These are phyloP conservation scores for Sextonia rubra DNA, from an alignment of 164 flowering plant species.

Conservation along the genomic window DNA sequence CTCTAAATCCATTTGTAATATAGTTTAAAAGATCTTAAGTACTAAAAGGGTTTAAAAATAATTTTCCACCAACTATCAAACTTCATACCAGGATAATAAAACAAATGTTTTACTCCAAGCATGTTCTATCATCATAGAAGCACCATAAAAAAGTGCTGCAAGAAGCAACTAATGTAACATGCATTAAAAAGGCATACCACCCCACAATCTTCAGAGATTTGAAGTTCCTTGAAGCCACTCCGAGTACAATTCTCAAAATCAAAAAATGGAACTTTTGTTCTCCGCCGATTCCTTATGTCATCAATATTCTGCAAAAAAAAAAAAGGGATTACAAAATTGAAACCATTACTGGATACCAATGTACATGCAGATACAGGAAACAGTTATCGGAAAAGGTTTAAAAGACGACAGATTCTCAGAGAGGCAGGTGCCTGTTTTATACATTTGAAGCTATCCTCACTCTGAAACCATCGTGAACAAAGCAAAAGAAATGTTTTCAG, in stretches of 20 bases:
- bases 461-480: neutral
- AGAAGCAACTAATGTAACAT: neutral
- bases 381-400: neutral
- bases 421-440: neutral
- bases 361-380: no score
- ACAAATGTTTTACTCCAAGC: neutral
- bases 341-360: no score
- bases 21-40: no score
- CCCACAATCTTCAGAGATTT: constrained; percentile 97
- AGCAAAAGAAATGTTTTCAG: neutral
- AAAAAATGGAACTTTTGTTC: constrained; percentile 84
- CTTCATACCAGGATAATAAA: neutral
- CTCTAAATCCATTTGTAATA: no score
- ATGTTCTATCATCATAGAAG: neutral
- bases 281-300: constrained; percentile 63
- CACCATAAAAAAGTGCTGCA: neutral
- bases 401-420: neutral
- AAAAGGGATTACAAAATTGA: neutral
- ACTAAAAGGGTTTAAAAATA: no score
- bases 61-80: no score
- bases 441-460: neutral
- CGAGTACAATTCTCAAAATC: constrained; percentile 87
- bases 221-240: constrained; percentile 82
- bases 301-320: constrained; percentile 67
- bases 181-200: constrained; percentile 46